phyloP scores from a whole-genome alignment of 1,284 basidiomycete species.

The Cryptococcus amylolentus region DNA sequence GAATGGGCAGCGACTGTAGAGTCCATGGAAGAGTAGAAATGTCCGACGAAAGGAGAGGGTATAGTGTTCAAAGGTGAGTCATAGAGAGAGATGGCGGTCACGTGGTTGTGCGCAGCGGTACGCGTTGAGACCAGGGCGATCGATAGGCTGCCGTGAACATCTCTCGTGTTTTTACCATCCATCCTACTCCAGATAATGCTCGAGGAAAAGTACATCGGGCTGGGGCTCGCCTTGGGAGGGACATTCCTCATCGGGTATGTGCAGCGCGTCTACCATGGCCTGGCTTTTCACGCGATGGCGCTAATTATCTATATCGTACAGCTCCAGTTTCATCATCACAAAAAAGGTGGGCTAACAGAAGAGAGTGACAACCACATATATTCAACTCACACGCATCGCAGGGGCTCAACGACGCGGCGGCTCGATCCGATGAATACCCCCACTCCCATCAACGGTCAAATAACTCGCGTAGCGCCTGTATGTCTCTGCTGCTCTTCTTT shows the following conservation, averaged over 20 bases:
- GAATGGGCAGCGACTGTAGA: too few species aligned
- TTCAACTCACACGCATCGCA: constrained; percentile 37
- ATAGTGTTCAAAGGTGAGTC: too few species aligned
- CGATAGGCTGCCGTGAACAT: not conserved
- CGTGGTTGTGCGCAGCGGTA: too few species aligned
- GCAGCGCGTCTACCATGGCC: not conserved
- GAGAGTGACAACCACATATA: not conserved
- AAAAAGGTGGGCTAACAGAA: constrained; percentile 68
- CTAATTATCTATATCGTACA: constrained; percentile 8
- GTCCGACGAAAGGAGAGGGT: too few species aligned
- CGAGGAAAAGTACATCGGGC: constrained; percentile 88
- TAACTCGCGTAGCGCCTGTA: constrained; percentile 62
- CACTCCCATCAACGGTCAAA: constrained; percentile 57
- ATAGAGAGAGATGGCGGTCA: too few species aligned
- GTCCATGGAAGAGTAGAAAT: too few species aligned
- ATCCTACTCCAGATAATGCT: constrained; percentile 55
- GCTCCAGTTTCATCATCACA: constrained; percentile 87
- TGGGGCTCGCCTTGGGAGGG: constrained; percentile 75
- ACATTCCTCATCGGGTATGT: constrained; percentile 72
- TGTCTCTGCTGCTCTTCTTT: constrained; percentile 47
- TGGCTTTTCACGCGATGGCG: not conserved
- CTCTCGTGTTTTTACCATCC: not conserved
- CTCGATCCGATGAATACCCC: constrained; percentile 62
- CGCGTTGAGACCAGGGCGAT: too few species aligned
- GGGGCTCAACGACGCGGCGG: constrained; percentile 77